Conservation (phyloP, 2,329 filamentous ascomycete genomes). For the Stenocarpella maydis region DNA sequence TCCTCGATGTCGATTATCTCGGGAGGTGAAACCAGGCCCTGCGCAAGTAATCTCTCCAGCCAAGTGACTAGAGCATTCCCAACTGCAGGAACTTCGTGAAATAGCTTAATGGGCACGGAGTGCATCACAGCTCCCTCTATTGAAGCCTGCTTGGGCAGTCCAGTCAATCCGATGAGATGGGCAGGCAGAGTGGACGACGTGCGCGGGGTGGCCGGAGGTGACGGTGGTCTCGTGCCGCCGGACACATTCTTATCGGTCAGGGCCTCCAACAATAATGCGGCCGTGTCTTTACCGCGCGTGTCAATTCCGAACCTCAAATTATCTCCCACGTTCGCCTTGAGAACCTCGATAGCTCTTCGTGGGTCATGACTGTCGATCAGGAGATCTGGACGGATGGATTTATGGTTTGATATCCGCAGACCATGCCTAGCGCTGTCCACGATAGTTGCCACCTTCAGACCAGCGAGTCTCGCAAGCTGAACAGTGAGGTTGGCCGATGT, state of each 20-base stretch:
- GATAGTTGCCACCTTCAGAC: conserved; percentile 70
- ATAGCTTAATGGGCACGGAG: conserved; percentile 77
- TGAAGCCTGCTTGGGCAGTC: conserved; percentile 66
- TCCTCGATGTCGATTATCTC: conserved; percentile 71
- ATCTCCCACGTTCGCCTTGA: conserved; percentile 64
- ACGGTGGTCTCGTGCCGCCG: conserved; percentile 40
- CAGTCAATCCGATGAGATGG: conserved; percentile 74
- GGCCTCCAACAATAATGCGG: conserved; percentile 63
- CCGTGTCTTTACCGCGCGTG: conserved; percentile 71
- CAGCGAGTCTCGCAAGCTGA: conserved; percentile 73
- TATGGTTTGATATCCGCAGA: conserved; percentile 58
- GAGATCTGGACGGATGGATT: conserved; percentile 61
- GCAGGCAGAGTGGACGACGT: conserved; percentile 43
- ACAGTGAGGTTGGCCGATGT: conserved; percentile 73
- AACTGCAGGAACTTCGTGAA: conserved; percentile 71
- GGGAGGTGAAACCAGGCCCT: conserved; percentile 62
- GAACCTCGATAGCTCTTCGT: conserved; percentile 69
- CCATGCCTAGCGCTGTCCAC: conserved; percentile 75
- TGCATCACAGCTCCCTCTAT: conserved; percentile 62
- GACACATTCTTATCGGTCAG: conserved; percentile 46
- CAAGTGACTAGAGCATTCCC: conserved; percentile 71
- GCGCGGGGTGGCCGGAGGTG: conserved; percentile 50
- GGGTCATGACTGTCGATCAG: conserved; percentile 75
- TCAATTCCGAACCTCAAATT: conserved; percentile 74
- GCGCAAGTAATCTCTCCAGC: conserved; percentile 71